Evolutionary conservation across 495 filamentous ascomycete species (phyloP).

Genomic region (Lasiosphaeriaceae sp.): DNA sequence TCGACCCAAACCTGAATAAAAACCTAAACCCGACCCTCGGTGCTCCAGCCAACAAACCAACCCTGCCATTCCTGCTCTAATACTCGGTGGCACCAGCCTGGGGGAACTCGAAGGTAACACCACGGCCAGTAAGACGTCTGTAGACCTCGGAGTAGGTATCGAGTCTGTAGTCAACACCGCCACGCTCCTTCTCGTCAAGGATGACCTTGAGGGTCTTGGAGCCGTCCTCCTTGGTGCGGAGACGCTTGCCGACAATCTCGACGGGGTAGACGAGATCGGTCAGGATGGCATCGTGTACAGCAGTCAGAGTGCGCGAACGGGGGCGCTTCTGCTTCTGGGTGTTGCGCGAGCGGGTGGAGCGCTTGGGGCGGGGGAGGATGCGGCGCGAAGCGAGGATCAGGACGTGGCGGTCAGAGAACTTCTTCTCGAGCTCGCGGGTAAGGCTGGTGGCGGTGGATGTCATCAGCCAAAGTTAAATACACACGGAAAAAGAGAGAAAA

Average conservation of each 20-base stretch:
- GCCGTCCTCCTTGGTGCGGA: slow-evolving; percentile 94
- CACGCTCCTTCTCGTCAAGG: slow-evolving; percentile 99
- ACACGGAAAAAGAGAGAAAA: neutral
- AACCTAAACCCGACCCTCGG: slow-evolving; percentile 26
- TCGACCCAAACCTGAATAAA: slow-evolving; percentile 28
- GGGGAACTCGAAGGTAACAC: slow-evolving; percentile 96
- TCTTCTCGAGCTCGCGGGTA: slow-evolving; percentile 99
- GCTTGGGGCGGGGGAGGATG: slow-evolving; percentile 96
- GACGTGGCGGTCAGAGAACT: slow-evolving; percentile 99
- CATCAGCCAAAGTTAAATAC: slow-evolving; percentile 17
- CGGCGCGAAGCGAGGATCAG: slow-evolving; percentile 97
- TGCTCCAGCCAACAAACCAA: slow-evolving; percentile 24
- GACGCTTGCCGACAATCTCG: slow-evolving; percentile 98
- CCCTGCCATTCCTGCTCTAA: slow-evolving; percentile 47
- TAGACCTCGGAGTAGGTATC: slow-evolving; percentile 99
- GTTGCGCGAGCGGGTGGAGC: slow-evolving; percentile 88
- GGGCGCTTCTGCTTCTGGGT: slow-evolving; percentile 96
- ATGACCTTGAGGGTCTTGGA: slow-evolving; percentile 97
- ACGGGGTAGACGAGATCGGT: slow-evolving; percentile 96
- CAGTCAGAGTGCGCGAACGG: slow-evolving; percentile 91
- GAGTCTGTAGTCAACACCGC: slow-evolving; percentile 95
- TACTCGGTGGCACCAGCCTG: slow-evolving; percentile 71
- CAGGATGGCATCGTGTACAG: slow-evolving; percentile 96
- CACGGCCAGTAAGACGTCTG: slow-evolving; percentile 88
- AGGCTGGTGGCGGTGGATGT: slow-evolving; percentile 52